Conservation (phyloP, 1,139 yeast species). For the Arxiozyma heterogenica region DNA sequence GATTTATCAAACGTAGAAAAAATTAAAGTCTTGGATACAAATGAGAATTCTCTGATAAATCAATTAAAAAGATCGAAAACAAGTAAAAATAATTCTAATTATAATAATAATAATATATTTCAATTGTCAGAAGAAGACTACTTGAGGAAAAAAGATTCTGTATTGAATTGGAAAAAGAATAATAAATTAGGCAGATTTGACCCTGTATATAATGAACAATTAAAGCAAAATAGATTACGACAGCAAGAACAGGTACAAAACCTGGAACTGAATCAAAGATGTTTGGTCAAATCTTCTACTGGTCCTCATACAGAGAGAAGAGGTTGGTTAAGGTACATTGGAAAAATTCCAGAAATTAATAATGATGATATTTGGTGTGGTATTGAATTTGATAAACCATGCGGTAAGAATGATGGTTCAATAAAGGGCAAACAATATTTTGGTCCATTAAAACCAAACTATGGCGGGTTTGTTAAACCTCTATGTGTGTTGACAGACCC, state of each 20-base stretch:
- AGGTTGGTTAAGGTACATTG: conserved; percentile 62
- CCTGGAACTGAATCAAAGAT: conserved; percentile 30
- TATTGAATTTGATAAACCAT: conserved; percentile 58
- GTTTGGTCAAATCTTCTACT: conserved; percentile 16
- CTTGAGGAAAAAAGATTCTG: conserved; percentile 50
- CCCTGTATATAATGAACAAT: conserved; percentile 38
- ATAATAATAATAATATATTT: conserved; percentile 34
- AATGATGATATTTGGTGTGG: conserved; percentile 63
- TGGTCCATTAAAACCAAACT: conserved; percentile 38
- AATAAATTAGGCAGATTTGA: conserved; percentile 66
- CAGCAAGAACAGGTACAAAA: conserved; percentile 27
- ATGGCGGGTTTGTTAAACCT: conserved; percentile 60
- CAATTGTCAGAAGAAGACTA: conserved; percentile 62
- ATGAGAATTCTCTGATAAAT: conserved; percentile 42
- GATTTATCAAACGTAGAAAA: not conserved
- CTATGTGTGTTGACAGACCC: conserved; percentile 20
- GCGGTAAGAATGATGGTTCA: conserved; percentile 78
- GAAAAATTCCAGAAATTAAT: conserved; percentile 48
- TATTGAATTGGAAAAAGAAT: conserved; percentile 64
- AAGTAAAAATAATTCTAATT: too few relatives aligned
- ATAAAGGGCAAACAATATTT: conserved; percentile 61
- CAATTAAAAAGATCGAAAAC: conserved; percentile 34
- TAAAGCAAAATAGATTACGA: conserved; percentile 22
- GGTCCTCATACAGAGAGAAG: conserved; percentile 34
- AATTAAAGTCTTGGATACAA: conserved; percentile 46